Evolutionary conservation across 495 filamentous ascomycete genomes (phyloP), one percentile per base, ranked within the genome.

Genomic region (Peziza echinospora): DNA sequence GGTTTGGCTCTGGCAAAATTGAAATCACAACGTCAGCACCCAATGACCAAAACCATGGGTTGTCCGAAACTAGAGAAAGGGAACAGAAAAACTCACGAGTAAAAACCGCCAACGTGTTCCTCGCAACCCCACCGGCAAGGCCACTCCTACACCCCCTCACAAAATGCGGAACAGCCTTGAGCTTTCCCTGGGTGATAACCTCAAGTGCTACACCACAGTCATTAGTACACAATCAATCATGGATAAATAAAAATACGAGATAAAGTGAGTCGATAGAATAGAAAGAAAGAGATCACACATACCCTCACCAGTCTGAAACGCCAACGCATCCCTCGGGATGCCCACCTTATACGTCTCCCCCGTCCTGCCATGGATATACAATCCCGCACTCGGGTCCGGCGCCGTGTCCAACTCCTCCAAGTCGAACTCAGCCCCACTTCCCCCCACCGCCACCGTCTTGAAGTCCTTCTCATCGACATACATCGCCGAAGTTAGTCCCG

Each of bases 21-120:
- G 22, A 24, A 34, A 46, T 39, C 19, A 44, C 46, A 52, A 43
- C 44, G 25, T 2, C 6, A 49, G 8, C 37, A 44, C 30, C 6
- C 1, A 6, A 41, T 54, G 10, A 55, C 28, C 10, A 16, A 25
- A 10, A 13, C 30, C 16, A 37, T 17, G 13, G 1, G 30, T 37
- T 37, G 3, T 17, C 30, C 1, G 30, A 17, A 6, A 16, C 24
- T 5, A 45, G 9, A 42, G 37, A 16, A 26, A 9, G 3, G 22
- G 25, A 7, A 10, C 21, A 37, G 5, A 16, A 19, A 26, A 21
- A 58, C 56, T 45, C 24, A 58, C 56, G 89, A 41, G 89, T 97
- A 61, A 97, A 97, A 24, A 97, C 84, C 5, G 89, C 89, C 47
- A 97, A 65, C 43, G 89, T 97, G 66, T 94, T 96, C 51, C 89